These are phyloP conservation scores for Orbilia ellipsospora DNA, from an alignment of 2,329 filamentous ascomycete genomes.

Conservation along the genomic window DNA sequence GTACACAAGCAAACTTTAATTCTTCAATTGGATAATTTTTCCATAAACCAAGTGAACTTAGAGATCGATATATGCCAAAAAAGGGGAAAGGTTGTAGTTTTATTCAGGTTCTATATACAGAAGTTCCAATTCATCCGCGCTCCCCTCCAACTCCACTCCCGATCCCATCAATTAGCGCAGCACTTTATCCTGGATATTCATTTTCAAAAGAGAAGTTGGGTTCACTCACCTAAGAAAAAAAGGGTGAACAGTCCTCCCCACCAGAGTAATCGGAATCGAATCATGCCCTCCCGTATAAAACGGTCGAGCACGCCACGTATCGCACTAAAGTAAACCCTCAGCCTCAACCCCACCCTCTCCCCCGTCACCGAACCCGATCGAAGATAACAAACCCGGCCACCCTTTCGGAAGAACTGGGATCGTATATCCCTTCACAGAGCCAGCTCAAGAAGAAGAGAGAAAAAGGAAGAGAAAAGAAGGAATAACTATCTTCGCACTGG, in stretches of 20 bases:
- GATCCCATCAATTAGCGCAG: constrained; percentile 35
- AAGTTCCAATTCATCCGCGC: background rate
- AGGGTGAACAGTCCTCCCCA: constrained; percentile 72
- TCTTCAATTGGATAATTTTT: background rate
- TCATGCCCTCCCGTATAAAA: constrained; percentile 67
- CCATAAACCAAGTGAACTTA: too few relatives aligned
- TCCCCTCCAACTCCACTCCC: constrained; percentile 2
- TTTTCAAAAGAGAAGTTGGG: constrained; percentile 4
- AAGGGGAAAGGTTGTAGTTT: background rate
- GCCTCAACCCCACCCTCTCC: constrained; percentile 68
- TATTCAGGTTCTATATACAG: background rate
- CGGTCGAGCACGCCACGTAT: constrained; percentile 74
- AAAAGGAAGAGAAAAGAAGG: constrained; percentile 15
- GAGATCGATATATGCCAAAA: too few relatives aligned
- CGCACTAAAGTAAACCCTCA: constrained; percentile 78
- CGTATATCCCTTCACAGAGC: background rate
- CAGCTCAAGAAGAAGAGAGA: constrained; percentile 1
- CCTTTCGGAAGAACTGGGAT: constrained; percentile 60
- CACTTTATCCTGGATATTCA: constrained; percentile 13
- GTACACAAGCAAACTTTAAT: constrained; percentile 32
- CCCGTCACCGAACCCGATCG: constrained; percentile 61
- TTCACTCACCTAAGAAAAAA: constrained; percentile 60
- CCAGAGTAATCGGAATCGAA: constrained; percentile 85
- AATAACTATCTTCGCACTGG: constrained; percentile 56
- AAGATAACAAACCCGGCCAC: constrained; percentile 66